Evolutionary conservation across 1,284 basidiomycete species (phyloP), one percentile per base, ranked within the genome.

Genomic region (Marasmius oreades): DNA sequence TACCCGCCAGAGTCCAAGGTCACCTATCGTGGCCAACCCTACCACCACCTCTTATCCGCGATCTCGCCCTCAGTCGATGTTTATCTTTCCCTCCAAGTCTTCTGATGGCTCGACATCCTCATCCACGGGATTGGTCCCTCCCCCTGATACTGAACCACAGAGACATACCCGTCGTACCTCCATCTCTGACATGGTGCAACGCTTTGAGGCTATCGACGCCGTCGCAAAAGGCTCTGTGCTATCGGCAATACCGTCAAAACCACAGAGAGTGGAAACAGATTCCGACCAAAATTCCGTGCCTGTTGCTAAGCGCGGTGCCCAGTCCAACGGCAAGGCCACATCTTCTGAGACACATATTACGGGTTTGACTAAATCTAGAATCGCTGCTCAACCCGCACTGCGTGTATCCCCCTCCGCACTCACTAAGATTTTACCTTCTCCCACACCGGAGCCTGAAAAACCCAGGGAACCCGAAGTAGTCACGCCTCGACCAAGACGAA

Each of bases 161-260:
- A 64, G 69, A 12, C 63, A 55, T 7, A 59, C 64, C 7, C 78
- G 90, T 20, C 77, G 90, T 47, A 87, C 84, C 16, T 92, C 90
- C 0, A 92, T 92, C 59, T 83, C 89, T 47, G 84, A 92, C 64
- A 90, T 92, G 80, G 90, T 92, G 20, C 86, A 88, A 61, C 79
- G 75, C 44, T 92, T 85, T 66, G 90, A 92, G 68, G 81, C 82
- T 8, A 85, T 90, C 56, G 79, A 74, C 39, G 73, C 70, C 26
- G 68, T 68, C 4, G 51, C 56, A 1, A 51, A 42, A 28, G 37
- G 45, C 5, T 31, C 43, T 26, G 20, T 51, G 8, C 26, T 51
- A 22, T 36, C 33, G 5, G 23, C 53, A 23, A 55, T 34, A 44
- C 42, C 52, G 43, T 22, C 55, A 14, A 43, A 51, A 8, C 44